phyloP scores from a whole-genome alignment of 2,329 filamentous ascomycete genomes.

The Metarhizium guizhouense region DNA sequence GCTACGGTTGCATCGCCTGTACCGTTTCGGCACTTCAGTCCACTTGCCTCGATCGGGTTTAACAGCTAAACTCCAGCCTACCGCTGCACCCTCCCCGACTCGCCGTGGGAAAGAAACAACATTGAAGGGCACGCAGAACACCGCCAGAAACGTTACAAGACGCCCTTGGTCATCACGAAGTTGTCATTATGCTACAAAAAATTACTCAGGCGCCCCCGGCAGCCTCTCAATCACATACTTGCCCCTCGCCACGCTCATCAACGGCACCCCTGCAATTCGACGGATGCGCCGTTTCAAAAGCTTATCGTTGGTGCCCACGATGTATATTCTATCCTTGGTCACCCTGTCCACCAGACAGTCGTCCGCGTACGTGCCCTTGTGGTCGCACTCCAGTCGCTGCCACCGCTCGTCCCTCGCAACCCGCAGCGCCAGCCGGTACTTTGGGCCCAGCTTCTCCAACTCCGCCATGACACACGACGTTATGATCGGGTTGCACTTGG shows the following conservation, averaged over 20 bases:
- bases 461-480: constrained; percentile 72
- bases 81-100: no score
- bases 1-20: no score
- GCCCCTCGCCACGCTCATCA: constrained; percentile 74
- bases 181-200: constrained; percentile 2
- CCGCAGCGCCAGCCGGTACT: constrained; percentile 77
- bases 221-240: constrained; percentile 94
- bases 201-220: constrained; percentile 66
- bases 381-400: constrained; percentile 77
- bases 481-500: constrained; percentile 82
- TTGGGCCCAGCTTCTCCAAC: constrained; percentile 79
- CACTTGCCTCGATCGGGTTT: not conserved
- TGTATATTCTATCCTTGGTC: constrained; percentile 66
- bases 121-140: no score
- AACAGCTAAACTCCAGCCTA: not conserved
- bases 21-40: no score
- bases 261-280: constrained; percentile 59
- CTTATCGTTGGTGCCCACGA: constrained; percentile 69
- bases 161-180: not conserved
- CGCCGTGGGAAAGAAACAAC: no score
- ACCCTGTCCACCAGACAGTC: constrained; percentile 75
- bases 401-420: constrained; percentile 88
- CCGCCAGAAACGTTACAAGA: not conserved
- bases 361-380: constrained; percentile 76
- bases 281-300: constrained; percentile 75